phyloP scores from a whole-genome alignment of 176 grass and related monocot genomes.

The Triticum turgidum region DNA sequence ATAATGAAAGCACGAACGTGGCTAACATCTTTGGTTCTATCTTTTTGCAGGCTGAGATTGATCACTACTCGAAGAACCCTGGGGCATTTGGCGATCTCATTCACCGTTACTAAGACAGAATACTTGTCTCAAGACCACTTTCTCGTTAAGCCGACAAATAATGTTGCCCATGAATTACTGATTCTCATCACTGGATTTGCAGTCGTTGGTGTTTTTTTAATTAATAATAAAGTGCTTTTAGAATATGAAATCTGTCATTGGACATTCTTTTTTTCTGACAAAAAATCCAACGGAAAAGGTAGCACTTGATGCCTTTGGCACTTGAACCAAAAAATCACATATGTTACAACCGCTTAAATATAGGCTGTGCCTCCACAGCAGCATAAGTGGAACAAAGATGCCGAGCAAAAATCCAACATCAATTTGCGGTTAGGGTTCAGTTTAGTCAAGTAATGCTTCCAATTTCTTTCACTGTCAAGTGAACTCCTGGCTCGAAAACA shows the following conservation, averaged over 20 bases:
- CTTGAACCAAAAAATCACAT: too few relatives aligned
- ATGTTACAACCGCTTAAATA: too few relatives aligned
- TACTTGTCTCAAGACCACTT: background rate
- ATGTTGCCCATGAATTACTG: background rate
- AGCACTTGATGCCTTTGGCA: background rate
- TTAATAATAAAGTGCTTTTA: conserved; percentile 2
- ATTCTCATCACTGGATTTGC: conserved; percentile 7
- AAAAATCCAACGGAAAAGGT: background rate
- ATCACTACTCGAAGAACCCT: conserved; percentile 71
- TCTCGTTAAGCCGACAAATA: background rate
- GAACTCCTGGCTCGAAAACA: background rate
- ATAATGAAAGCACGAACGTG: background rate
- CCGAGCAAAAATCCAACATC: background rate
- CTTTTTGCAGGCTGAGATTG: conserved; percentile 59
- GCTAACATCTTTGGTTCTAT: background rate
- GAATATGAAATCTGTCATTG: background rate
- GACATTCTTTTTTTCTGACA: background rate
- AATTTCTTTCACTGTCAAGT: background rate
- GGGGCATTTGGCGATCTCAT: conserved; percentile 62
- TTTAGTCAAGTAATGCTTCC: background rate
- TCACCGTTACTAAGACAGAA: conserved; percentile 60
- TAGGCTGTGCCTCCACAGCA: background rate
- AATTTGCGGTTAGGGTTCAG: background rate
- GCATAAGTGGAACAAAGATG: background rate
- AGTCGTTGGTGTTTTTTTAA: background rate